Percentiles rank a stretch among this genome's conserved stretches.
Evolutionary conservation across 176 grass and related monocot species (phyloP).

Genomic region (Carex parvula): DNA sequence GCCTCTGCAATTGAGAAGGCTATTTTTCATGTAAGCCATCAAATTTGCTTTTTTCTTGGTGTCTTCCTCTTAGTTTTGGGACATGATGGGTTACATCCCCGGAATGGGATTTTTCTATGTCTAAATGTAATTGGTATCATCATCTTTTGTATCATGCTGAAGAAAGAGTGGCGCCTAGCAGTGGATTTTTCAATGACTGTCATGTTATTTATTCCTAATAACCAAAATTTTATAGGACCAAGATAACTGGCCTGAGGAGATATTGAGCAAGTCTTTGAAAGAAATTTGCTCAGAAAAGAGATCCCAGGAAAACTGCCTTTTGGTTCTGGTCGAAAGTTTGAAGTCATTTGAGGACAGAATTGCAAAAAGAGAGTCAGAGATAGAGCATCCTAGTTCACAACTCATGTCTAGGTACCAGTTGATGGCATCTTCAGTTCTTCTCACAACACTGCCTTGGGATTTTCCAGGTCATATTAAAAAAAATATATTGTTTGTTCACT

Average conservation of each 20-base stretch:
- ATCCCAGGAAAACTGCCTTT: constrained; percentile 82
- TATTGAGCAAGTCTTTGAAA: constrained; percentile 68
- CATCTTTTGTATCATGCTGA: constrained; percentile 2
- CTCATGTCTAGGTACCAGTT: constrained; percentile 80
- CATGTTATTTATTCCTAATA: constrained; percentile 18
- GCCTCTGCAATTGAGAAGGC: constrained; percentile 38
- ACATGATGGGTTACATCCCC: neutral
- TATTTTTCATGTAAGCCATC: constrained; percentile 54
- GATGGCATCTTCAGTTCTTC: constrained; percentile 94
- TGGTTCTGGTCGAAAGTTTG: constrained; percentile 58
- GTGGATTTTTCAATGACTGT: neutral
- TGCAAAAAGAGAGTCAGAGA: constrained; percentile 34
- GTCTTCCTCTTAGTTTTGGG: neutral
- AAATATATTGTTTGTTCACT: neutral
- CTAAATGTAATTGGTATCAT: neutral
- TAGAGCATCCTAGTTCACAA: constrained; percentile 41
- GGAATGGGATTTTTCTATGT: neutral
- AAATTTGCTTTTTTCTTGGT: neutral
- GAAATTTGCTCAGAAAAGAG: constrained; percentile 80
- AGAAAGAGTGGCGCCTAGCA: neutral
- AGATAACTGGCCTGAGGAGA: constrained; percentile 73
- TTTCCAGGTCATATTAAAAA: constrained; percentile 57
- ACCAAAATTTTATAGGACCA: constrained; percentile 37
- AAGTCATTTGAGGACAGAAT: constrained; percentile 51
- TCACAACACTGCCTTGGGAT: constrained; percentile 75